These are phyloP conservation scores for Papiliotrema nemorosa DNA, from an alignment of 1,284 basidiomycete genomes.

Conservation along the genomic window DNA sequence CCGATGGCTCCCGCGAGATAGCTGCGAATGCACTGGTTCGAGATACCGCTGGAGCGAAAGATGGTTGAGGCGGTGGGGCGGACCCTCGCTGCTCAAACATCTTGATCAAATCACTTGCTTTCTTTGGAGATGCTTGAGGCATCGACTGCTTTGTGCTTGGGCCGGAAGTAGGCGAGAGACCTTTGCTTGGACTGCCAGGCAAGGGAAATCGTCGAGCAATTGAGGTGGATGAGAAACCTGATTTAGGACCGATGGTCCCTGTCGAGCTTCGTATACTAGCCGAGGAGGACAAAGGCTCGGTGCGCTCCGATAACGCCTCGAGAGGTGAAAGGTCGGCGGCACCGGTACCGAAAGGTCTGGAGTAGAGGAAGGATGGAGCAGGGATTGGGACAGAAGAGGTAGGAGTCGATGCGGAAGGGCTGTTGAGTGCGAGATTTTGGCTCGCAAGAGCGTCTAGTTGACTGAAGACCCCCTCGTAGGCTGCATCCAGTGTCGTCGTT, in stretches of 20 bases:
- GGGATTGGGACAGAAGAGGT: slow-evolving; percentile 1
- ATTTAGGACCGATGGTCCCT: background rate
- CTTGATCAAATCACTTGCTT: slow-evolving; percentile 39
- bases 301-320: slow-evolving; percentile 28
- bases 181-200: slow-evolving; percentile 6
- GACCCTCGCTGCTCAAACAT: slow-evolving; percentile 30
- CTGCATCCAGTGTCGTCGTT: slow-evolving; percentile 25
- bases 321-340: slow-evolving; percentile 9
- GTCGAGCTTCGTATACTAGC: slow-evolving; percentile 4
- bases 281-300: slow-evolving; percentile 19
- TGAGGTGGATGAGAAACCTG: slow-evolving; percentile 1
- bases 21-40: background rate
- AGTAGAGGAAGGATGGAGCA: background rate
- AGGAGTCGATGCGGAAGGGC: slow-evolving; percentile 5
- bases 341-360: background rate
- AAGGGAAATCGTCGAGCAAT: slow-evolving; percentile 28
- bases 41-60: slow-evolving; percentile 11
- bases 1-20: background rate
- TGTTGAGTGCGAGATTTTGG: slow-evolving; percentile 1
- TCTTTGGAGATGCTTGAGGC: slow-evolving; percentile 23
- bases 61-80: slow-evolving; percentile 16
- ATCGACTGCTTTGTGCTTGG: background rate
- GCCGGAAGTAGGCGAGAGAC: background rate
- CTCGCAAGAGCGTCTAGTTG: slow-evolving; percentile 35
- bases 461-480: slow-evolving; percentile 41